phyloP scores from a whole-genome alignment of 2,329 filamentous ascomycete species.

The Metarhizium brunneum region DNA sequence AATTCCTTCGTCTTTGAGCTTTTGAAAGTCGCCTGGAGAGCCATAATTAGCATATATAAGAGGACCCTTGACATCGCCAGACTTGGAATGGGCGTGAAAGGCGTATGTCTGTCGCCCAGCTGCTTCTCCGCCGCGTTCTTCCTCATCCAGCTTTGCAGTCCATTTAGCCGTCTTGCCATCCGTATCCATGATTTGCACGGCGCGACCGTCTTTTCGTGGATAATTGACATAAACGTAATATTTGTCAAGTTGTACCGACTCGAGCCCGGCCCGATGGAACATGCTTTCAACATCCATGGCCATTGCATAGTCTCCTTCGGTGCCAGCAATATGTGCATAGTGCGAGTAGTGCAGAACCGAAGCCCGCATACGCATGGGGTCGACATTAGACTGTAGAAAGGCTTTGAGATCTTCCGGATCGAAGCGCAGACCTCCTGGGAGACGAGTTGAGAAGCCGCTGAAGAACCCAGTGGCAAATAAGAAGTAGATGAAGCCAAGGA shows the following conservation, averaged over 20 bases:
- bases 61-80: conserved; percentile 77
- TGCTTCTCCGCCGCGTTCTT: conserved; percentile 52
- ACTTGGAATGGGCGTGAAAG: conserved; percentile 84
- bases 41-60: conserved; percentile 92
- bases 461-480: conserved; percentile 83
- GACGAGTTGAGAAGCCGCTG: conserved; percentile 50
- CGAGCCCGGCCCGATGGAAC: conserved; percentile 64
- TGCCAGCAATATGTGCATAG: conserved; percentile 89
- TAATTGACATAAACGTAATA: conserved; percentile 92
- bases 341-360: conserved; percentile 69
- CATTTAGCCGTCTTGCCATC: conserved; percentile 55
- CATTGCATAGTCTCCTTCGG: conserved; percentile 79
- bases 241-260: conserved; percentile 66
- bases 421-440: conserved; percentile 60
- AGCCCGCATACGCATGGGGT: conserved; percentile 59
- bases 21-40: conserved; percentile 71
- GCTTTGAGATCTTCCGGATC: conserved; percentile 73
- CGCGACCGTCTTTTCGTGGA: conserved; percentile 65
- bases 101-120: conserved; percentile 60
- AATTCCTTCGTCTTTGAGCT: conserved; percentile 60
- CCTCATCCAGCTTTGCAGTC: conserved; percentile 79
- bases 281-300: conserved; percentile 75
- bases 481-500: conserved; percentile 71
- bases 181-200: conserved; percentile 68
- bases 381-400: conserved; percentile 65